Evolutionary conservation across 1,284 basidiomycete genomes (phyloP).

Genomic region (Ganoderma lingzhi): DNA sequence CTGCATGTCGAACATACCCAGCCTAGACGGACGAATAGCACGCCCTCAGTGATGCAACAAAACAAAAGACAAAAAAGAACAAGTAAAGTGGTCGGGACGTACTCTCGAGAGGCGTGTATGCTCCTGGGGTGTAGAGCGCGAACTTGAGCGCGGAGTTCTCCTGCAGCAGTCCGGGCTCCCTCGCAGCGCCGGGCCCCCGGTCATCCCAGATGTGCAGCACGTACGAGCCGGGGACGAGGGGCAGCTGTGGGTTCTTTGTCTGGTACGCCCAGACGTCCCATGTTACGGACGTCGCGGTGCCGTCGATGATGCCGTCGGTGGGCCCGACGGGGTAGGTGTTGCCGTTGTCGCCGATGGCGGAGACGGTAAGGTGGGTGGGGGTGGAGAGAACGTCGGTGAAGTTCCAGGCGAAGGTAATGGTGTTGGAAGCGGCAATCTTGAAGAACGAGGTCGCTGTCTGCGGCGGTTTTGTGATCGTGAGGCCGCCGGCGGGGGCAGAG

Average conservation of each 20-base stretch:
- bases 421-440: constrained; percentile 82
- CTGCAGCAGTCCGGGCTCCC: constrained; percentile 71
- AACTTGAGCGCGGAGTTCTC: constrained; percentile 80
- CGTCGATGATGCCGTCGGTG: constrained; percentile 74
- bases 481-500: constrained; percentile 68
- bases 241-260: constrained; percentile 66
- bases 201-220: constrained; percentile 84
- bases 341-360: constrained; percentile 85
- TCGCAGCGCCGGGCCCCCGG: constrained; percentile 68
- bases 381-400: constrained; percentile 75
- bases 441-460: constrained; percentile 85
- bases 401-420: constrained; percentile 94
- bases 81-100: constrained; percentile 48
- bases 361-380: constrained; percentile 80
- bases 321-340: constrained; percentile 91
- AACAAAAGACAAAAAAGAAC: constrained; percentile 31
- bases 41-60: constrained; percentile 6
- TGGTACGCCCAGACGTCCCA: constrained; percentile 89
- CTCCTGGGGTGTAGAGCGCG: constrained; percentile 85
- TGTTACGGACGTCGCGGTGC: constrained; percentile 72
- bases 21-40: constrained; percentile 49
- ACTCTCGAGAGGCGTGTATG: constrained; percentile 77
- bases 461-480: constrained; percentile 83
- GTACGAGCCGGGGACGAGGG: constrained; percentile 79
- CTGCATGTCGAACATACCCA: constrained; percentile 83